Evolutionary conservation across 73 alveolate genomes (phyloP), one percentile per base, ranked within the genome.

Genomic region (Urostyla sp.): DNA sequence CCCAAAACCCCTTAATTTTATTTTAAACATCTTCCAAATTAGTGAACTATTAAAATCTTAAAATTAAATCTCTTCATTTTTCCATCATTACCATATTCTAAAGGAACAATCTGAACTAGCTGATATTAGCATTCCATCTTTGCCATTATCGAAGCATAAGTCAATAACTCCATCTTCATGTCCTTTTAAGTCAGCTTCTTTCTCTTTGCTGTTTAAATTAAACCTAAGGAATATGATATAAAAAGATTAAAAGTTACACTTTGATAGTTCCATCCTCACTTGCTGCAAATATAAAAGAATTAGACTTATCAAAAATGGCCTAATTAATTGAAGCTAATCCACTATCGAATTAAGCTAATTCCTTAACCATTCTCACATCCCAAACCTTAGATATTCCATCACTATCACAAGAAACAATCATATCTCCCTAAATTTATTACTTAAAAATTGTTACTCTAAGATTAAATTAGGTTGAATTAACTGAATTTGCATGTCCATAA

Each of bases 351-450:
- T 95, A 88, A 40, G 91, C 80, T 67, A 92, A 82, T 82, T 98
- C 99, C 50, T 95, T 91, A 18, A 98, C 99, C 95, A 96, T 97
- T 81, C 99, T 92, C 28, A 96, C 98, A 91, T 98, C 99, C 99
- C 99, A 98, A 57, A 98, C 82, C 90, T 96, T 97, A 27, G 95
- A 97, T 34, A 96, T 95, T 58, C 99, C 99, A 85, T 98, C 99
- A 16, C 99, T 98, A 87, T 98, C 99, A 49, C 99, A 91, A n/a
- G 99, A 92, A 21, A 99, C 99, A 30, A 98, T 94, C 5, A 91
- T 50, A 73, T 94, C 99, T 24, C 99, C 99, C 79, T 63, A 63
- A 0, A 8, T 13, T n/a, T 10, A 63, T 63, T 10, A 58, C 5
- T 63, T 13, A 27, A 11, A 58, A 30, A 6, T 21, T 63, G 31